Base-by-base conservation (phyloP, 352 stramenopile genomes). In the Pythium rishiriense region DNA sequence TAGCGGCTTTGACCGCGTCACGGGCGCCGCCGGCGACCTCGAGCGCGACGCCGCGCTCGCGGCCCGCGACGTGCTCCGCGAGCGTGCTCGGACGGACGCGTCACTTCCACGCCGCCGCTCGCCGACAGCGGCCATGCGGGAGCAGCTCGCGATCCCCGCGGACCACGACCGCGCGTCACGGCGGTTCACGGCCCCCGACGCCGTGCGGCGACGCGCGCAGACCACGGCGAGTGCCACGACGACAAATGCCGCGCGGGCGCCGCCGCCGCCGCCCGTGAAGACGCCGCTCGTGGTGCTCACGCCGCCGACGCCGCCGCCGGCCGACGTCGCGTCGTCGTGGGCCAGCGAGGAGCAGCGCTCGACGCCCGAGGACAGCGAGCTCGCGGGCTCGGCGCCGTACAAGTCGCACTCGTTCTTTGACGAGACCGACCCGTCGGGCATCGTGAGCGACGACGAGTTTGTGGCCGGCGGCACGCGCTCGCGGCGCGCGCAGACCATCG, bases 401-500 rank as follows among this genome's bases (percentile, higher is more conserved):
- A 64, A 64, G 37, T 66, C 64, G 24, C 56, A 68, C 50, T 68
- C 52, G 45, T 72, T 72, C 47, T 72, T 58, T 21, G 58, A 72
- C 46, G 58, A 67, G 42, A 72, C 65, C 6, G 65, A 72, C 17
- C 65, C 65, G 35, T 68, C 65, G 24, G 65, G 65, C 21, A 64
- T 68, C 21, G 65, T 64, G 10, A 72, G 65, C 37, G 65, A 72
- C 41, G 65, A 72, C 35, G 65, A 72, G 58, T 72, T 64, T 17
- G 59, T 72, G 31, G 26, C 42, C 2, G 33, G 35, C 51, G 35
- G 26, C 57, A 62, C 28, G 22, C 66, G 66, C 9, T 49, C 43
- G n/a, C 66, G 66, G 1, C 59, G 66, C n/a, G 66, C 66, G n/a
- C 46, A 73, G 66, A 73, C 66, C 11, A 58, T 73, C 42, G 59